Percentiles rank a stretch among this genome's conserved stretches.
Conservation (phyloP, 768 basidiomycete genomes). For the Solioccasus polychromus region DNA sequence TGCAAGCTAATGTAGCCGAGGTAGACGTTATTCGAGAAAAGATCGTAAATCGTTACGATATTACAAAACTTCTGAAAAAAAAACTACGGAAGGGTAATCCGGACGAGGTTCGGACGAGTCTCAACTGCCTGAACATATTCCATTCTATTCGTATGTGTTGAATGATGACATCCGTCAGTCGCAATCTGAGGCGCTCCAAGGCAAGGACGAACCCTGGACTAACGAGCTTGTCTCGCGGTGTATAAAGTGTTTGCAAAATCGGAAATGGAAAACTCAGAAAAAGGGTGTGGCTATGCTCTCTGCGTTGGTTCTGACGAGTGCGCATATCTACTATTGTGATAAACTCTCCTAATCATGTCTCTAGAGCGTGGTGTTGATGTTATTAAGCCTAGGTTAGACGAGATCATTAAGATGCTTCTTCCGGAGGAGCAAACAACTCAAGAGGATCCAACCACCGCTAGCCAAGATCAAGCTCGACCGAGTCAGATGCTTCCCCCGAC, state of each 20-base stretch:
- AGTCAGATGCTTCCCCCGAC: too few species aligned
- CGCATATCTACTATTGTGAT: not conserved
- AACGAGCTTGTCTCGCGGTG: conserved; percentile 10
- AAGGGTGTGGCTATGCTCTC: conserved; percentile 22
- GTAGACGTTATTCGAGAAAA: conserved; percentile 13
- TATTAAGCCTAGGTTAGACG: conserved; percentile 4
- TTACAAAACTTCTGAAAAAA: conserved; percentile 14
- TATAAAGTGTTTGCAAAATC: not conserved
- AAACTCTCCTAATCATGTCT: not conserved
- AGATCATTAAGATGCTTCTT: conserved; percentile 20
- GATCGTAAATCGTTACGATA: conserved; percentile 11
- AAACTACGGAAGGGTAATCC: conserved; percentile 15
- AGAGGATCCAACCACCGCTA: too few species aligned
- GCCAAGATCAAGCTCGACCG: too few species aligned
- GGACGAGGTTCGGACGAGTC: conserved; percentile 19
- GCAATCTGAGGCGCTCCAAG: conserved; percentile 6
- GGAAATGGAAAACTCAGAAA: conserved; percentile 19
- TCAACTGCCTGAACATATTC: conserved; percentile 25
- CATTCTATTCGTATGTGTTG: conserved; percentile 14
- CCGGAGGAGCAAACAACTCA: conserved; percentile 14
- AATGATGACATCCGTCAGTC: too few species aligned
- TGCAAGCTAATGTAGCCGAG: too few species aligned
- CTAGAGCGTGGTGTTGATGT: conserved; percentile 15
- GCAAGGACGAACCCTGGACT: conserved; percentile 9
- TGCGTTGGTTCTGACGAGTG: conserved; percentile 21